These are phyloP conservation scores for Lachancea lanzarotensis DNA, from an alignment of 805 yeast genomes.

Conservation along the genomic window DNA sequence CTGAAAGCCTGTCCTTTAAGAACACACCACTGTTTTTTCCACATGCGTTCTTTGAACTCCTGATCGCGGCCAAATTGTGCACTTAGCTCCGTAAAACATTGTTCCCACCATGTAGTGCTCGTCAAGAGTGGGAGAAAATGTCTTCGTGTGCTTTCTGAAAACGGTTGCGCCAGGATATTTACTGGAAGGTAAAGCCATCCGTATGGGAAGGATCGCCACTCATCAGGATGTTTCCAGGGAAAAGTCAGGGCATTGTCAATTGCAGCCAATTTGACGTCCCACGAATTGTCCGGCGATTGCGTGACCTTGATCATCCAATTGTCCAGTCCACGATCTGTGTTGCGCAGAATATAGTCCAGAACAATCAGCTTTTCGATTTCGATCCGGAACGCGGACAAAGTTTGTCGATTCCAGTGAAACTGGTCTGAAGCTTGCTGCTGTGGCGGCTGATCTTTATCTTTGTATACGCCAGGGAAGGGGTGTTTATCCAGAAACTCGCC, in stretches of 20 bases:
- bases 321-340: constrained; percentile 68
- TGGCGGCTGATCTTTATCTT: constrained; percentile 3
- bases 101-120: constrained; percentile 66
- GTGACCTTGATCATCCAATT: constrained; percentile 66
- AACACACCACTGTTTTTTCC: constrained; percentile 62
- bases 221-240: constrained; percentile 81
- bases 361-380: constrained; percentile 66
- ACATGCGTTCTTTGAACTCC: constrained; percentile 60
- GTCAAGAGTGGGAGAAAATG: constrained; percentile 56
- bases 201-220: constrained; percentile 72
- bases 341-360: constrained; percentile 64
- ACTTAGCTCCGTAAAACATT: constrained; percentile 41
- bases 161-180: constrained; percentile 60
- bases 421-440: constrained; percentile 9
- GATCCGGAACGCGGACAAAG: constrained; percentile 45
- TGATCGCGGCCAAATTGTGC: constrained; percentile 47
- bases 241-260: constrained; percentile 70
- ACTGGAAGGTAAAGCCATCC: constrained; percentile 71
- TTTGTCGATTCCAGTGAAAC: constrained; percentile 49
- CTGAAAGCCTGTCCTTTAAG: constrained; percentile 74
- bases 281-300: constrained; percentile 13
- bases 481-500: constrained; percentile 47
- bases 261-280: constrained; percentile 51
- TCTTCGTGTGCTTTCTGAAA: constrained; percentile 46
- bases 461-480: constrained; percentile 47